These are phyloP conservation scores for Prunus yedoensis DNA, from an alignment of 331 rosid species.

Conservation along the genomic window DNA sequence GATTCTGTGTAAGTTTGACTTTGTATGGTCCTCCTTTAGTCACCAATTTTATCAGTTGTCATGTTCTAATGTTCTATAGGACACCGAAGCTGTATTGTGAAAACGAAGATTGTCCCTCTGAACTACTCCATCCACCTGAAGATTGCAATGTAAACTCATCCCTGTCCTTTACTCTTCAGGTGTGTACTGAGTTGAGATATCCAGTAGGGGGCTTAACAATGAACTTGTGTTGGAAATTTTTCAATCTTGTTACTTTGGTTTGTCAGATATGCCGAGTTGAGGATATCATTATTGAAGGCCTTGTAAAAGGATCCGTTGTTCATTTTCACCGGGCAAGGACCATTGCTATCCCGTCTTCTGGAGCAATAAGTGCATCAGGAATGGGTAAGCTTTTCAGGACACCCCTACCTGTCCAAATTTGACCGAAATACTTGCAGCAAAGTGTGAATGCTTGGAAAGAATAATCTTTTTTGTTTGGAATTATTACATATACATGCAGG, in stretches of 20 bases:
- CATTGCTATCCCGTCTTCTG: slow-evolving; percentile 67
- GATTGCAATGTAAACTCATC: slow-evolving; percentile 99
- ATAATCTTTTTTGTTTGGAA: neutral
- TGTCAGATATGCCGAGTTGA: slow-evolving; percentile 57
- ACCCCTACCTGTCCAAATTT: neutral
- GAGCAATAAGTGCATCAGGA: slow-evolving; percentile 81
- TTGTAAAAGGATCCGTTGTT: slow-evolving; percentile 90
- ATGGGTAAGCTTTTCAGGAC: slow-evolving; percentile 57
- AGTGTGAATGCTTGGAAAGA: slow-evolving; percentile 3
- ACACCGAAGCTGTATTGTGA: slow-evolving; percentile 85
- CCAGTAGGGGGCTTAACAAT: slow-evolving; percentile 20
- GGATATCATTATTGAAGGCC: slow-evolving; percentile 71
- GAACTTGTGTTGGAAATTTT: slow-evolving; percentile 17
- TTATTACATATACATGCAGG: slow-evolving; percentile 43
- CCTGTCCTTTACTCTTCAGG: slow-evolving; percentile 76
- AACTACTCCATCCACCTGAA: slow-evolving; percentile 89
- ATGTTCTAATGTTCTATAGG: slow-evolving; percentile 44
- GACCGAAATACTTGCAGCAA: neutral
- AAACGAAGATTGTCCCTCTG: slow-evolving; percentile 68
- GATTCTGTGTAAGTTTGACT: slow-evolving; percentile 58
- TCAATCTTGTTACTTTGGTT: slow-evolving; percentile 9
- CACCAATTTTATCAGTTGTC: slow-evolving; percentile 23
- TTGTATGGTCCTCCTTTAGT: slow-evolving; percentile 14
- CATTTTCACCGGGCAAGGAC: slow-evolving; percentile 98
- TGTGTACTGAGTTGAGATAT: slow-evolving; percentile 25